Evolutionary conservation across 768 basidiomycete genomes (phyloP).

Genomic region (Podaxis sp.): DNA sequence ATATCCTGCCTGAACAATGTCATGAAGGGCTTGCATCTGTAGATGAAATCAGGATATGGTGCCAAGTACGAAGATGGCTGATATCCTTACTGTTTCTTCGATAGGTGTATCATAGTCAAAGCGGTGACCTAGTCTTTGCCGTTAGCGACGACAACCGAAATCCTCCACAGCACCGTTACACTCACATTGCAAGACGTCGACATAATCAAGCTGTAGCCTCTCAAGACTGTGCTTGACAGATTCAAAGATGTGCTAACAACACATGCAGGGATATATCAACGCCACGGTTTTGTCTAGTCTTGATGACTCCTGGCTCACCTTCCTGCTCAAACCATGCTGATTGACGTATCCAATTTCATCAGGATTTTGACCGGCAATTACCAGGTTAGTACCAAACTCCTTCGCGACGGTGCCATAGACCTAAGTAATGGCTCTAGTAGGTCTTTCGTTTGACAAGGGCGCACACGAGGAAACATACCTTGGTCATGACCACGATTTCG

Average conservation of each 20-base stretch:
- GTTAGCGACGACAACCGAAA: not conserved
- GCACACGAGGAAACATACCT: constrained; percentile 38
- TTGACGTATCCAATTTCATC: constrained; percentile 52
- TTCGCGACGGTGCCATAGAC: not conserved
- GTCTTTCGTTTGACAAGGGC: not conserved
- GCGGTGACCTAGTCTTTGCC: constrained; percentile 38
- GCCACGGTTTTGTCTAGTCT: not conserved
- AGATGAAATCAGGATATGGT: not conserved
- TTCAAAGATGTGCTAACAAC: constrained; percentile 62
- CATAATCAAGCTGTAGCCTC: constrained; percentile 71
- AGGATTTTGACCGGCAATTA: constrained; percentile 14
- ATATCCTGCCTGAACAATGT: constrained; percentile 61
- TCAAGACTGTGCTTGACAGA: constrained; percentile 59
- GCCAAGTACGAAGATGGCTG: not conserved
- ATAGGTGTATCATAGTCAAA: constrained; percentile 59
- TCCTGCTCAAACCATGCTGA: constrained; percentile 43
- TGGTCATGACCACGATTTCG: constrained; percentile 81
- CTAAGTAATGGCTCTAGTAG: not conserved
- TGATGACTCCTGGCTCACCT: constrained; percentile 22
- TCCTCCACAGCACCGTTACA: not conserved
- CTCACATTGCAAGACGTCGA: constrained; percentile 73
- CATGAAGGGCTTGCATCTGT: constrained; percentile 67
- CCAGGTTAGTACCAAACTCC: constrained; percentile 3
- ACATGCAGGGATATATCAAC: not conserved
- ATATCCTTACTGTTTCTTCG: constrained; percentile 45